Evolutionary conservation across 257 asterid genomes (phyloP), one percentile per base, ranked within the genome.

Genomic region (Fraxinus cuspidata): DNA sequence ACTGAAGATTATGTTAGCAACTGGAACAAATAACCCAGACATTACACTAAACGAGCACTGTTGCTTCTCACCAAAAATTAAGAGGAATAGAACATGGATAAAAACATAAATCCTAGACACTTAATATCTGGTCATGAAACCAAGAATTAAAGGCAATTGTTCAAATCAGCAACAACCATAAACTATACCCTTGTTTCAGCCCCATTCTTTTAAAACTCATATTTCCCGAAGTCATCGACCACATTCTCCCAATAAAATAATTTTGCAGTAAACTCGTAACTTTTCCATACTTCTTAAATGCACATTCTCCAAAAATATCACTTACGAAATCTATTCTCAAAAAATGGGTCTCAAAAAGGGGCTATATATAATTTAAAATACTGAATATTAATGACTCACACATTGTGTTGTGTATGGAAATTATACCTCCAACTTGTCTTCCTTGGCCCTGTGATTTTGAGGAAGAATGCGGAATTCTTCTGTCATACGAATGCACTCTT

Each of bases 401-500:
- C 34, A 77, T 28, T 7, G 6, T 21, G 28, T n/a, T 21, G 29
- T 21, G 69, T 63, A 63, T 11, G 16, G 3, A 28, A 70, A 42
- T 47, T 51, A 27, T 85, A 92, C 97, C 98, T 91, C 97, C 85
- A 92, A 78, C 83, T 91, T 94, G 86, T 91, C 97, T 79, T 91
- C 97, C 80, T 91, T 94, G 32, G 92, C 97, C 80, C 91, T 78
- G 80, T 94, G 98, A 79, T 88, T 88, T 81, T 86, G 91, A 58
- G 98, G 97, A 74, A 94, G 94, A 65, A 87, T 73, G 21, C 97
- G 97, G 70, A 90, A 92, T 79, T 92, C 94, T 79, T 94, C 87
- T 1, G 96, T 86, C 90, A 92, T 68, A 37, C 91, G 85, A 58
- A 92, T 64, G 81, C 97, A 92, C 83, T 89, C 97, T 29, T 84